phyloP scores from a whole-genome alignment of 2,329 filamentous ascomycete species.

The Hypocreales sp. region DNA sequence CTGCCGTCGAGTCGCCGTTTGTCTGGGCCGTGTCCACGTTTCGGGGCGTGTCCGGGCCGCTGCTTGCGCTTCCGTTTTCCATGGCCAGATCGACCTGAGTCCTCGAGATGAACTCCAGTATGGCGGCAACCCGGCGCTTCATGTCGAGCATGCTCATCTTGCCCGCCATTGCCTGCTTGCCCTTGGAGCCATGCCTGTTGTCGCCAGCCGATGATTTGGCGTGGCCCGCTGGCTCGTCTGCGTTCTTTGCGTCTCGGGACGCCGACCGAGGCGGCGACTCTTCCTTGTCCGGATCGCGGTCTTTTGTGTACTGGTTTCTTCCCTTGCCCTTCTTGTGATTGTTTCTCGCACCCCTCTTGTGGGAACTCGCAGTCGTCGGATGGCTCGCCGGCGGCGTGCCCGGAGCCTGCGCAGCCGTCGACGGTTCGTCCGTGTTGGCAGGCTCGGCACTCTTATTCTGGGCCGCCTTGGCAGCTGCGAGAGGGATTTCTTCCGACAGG shows the following conservation, averaged over 20 bases:
- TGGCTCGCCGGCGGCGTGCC: constrained; percentile 29
- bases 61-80: constrained; percentile 25
- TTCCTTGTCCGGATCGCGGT: constrained; percentile 45
- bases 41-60: constrained; percentile 20
- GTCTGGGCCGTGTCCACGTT: constrained; percentile 19
- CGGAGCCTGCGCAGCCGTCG: constrained; percentile 13
- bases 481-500: constrained; percentile 49
- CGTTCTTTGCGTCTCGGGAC: constrained; percentile 29
- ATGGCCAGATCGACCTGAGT: constrained; percentile 78
- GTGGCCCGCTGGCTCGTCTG: constrained; percentile 19
- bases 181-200: constrained; percentile 37
- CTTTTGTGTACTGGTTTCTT: constrained; percentile 71
- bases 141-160: constrained; percentile 80
- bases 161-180: constrained; percentile 35
- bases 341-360: constrained; percentile 45
- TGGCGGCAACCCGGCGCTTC: constrained; percentile 67
- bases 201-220: constrained; percentile 23
- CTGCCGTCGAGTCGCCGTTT: constrained; percentile 16
- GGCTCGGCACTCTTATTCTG: constrained; percentile 15
- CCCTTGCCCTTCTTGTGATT: constrained; percentile 53
- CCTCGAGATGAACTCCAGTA: constrained; percentile 79
- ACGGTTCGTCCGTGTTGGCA: constrained; percentile 13
- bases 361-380: constrained; percentile 27
- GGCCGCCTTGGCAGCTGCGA: constrained; percentile 21
- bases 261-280: constrained; percentile 41